A percentile compares a stretch with the other conserved stretches of the same genome.
These are phyloP conservation scores for Staphylotrichum tortipilum DNA, from an alignment of 495 filamentous ascomycete species.

Conservation along the genomic window DNA sequence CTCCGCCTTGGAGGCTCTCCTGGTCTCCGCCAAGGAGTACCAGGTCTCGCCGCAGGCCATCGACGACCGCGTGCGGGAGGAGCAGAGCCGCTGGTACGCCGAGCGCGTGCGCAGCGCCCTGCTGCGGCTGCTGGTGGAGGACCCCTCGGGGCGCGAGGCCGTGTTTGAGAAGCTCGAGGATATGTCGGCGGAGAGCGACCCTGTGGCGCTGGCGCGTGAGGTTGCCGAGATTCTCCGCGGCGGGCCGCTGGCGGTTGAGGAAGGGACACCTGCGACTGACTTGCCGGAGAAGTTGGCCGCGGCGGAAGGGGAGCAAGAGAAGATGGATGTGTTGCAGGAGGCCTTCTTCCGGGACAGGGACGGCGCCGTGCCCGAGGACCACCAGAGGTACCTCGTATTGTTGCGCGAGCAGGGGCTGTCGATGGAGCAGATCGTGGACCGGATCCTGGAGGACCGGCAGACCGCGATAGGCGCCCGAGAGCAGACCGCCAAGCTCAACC, in stretches of 20 bases:
- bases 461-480: slow-evolving; percentile 22
- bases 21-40: slow-evolving; percentile 30
- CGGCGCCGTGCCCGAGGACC: slow-evolving; percentile 13
- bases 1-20: slow-evolving; percentile 30
- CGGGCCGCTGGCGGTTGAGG: neutral
- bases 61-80: slow-evolving; percentile 33
- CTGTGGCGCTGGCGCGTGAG: slow-evolving; percentile 9
- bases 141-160: slow-evolving; percentile 7
- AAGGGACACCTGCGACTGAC: too few relatives aligned
- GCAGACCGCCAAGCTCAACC: slow-evolving; percentile 27
- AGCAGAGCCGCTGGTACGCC: slow-evolving; percentile 37
- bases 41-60: slow-evolving; percentile 29
- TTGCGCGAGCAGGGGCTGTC: slow-evolving; percentile 20
- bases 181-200: slow-evolving; percentile 2
- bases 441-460: slow-evolving; percentile 31
- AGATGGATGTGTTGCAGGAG: slow-evolving; percentile 25
- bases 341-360: slow-evolving; percentile 26
- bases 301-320: slow-evolving; percentile 6
- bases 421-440: slow-evolving; percentile 31
- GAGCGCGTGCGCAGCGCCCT: slow-evolving; percentile 27
- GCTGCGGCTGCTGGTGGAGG: slow-evolving; percentile 27
- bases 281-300: slow-evolving; percentile 20
- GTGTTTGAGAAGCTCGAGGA: slow-evolving; percentile 23
- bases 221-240: slow-evolving; percentile 19
- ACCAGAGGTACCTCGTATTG: slow-evolving; percentile 36